Evolutionary conservation across 2,329 filamentous ascomycete species (phyloP).

Genomic region (Colletotrichum ledebouriae): DNA sequence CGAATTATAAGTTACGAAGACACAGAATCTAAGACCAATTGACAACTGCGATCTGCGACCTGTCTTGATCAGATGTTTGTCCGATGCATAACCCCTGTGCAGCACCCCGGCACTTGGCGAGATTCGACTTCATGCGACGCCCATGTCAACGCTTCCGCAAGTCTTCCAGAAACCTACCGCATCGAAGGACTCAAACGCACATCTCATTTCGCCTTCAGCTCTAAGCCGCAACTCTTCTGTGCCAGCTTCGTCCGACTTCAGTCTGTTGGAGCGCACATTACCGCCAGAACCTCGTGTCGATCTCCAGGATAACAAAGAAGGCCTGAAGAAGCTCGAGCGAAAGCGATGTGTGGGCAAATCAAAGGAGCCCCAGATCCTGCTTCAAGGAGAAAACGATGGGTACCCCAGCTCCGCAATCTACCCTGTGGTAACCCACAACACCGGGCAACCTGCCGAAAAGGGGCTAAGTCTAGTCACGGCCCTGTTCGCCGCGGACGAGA

Average conservation of each 20-base stretch:
- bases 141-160: slow-evolving; percentile 12
- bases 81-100: slow-evolving; percentile 27
- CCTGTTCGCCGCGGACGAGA: slow-evolving; percentile 21
- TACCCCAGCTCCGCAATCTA: slow-evolving; percentile 26
- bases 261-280: not conserved
- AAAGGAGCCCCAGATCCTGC: slow-evolving; percentile 30
- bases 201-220: slow-evolving; percentile 27
- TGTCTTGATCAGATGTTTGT: slow-evolving; percentile 29
- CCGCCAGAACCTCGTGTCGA: slow-evolving; percentile 35
- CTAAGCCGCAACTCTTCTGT: slow-evolving; percentile 25
- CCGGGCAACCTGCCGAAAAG: slow-evolving; percentile 31
- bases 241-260: not conserved
- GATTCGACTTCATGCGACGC: slow-evolving; percentile 33
- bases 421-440: slow-evolving; percentile 23
- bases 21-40: not conserved
- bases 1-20: not conserved
- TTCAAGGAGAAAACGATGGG: slow-evolving; percentile 23
- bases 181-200: slow-evolving; percentile 26
- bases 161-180: slow-evolving; percentile 33
- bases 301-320: slow-evolving; percentile 19
- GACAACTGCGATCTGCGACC: slow-evolving; percentile 4
- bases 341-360: not conserved
- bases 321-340: slow-evolving; percentile 1
- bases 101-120: slow-evolving; percentile 30
- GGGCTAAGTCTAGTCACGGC: slow-evolving; percentile 17